These are phyloP conservation scores for Asterochloris sp. DNA, from an alignment of 139 green algal species.

Conservation along the genomic window DNA sequence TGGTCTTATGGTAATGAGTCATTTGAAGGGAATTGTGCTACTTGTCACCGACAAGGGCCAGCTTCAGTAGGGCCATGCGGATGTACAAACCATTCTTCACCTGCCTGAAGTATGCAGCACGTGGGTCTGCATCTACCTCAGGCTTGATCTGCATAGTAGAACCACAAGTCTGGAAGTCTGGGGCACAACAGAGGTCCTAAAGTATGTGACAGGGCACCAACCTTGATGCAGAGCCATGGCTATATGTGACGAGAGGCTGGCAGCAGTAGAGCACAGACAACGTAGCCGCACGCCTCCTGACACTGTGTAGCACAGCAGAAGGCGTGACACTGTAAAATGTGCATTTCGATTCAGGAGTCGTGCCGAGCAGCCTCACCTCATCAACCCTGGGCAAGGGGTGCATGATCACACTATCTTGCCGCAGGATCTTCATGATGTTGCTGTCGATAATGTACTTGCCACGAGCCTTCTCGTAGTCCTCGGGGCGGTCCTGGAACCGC, in stretches of 20 bases:
- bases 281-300: too few relatives aligned
- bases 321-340: too few relatives aligned
- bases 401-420: conserved; percentile 85
- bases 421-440: conserved; percentile 76
- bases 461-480: conserved; percentile 74
- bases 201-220: too few relatives aligned
- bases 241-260: background rate
- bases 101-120: conserved; percentile 97
- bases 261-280: too few relatives aligned
- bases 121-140: conserved; percentile 90
- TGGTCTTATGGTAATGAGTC: background rate
- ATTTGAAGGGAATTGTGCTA: background rate
- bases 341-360: too few relatives aligned
- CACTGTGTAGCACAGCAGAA: too few relatives aligned
- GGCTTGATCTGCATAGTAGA: conserved; percentile 69
- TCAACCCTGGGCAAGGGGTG: conserved; percentile 97
- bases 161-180: background rate
- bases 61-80: conserved; percentile 97
- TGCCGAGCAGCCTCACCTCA: conserved; percentile 57
- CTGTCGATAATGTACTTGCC: conserved; percentile 95
- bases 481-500: conserved; percentile 79
- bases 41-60: conserved; percentile 32
- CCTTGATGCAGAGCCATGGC: background rate
- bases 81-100: conserved; percentile 97
- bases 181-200: too few relatives aligned